Evolutionary conservation across 2,329 filamentous ascomycete genomes (phyloP), one percentile per base, ranked within the genome.

Genomic region (Plectosphaerella sp.): DNA sequence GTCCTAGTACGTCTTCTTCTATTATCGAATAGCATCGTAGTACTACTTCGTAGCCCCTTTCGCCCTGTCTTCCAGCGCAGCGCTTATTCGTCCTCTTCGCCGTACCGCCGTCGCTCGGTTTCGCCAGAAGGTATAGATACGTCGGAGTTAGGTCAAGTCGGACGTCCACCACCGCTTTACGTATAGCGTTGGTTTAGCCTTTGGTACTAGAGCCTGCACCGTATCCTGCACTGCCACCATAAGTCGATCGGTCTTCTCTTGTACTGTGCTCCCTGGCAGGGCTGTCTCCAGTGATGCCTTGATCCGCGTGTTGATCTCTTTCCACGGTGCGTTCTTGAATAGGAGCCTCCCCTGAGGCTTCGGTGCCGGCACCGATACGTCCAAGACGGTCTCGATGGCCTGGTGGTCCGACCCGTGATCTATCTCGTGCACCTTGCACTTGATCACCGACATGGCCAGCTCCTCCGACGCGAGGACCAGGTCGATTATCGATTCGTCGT

Each of bases 361-460:
- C 25, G 41, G 51, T 11, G 52, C 45, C 24, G 42, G 46, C 36
- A 22, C 47, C 16, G 47, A 15, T 7, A 58, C 50, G 49, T 68
- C 56, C 45, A 70, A 68, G 3, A 61, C 50, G 1, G 60, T 66
- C 50, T 65, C 46, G 55, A 70, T 69, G 0, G 60, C 49, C 2
- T 57, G 24, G 49, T 71, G 58, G 41, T 71, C 64, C 2, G 62
- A 71, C 24, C 62, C 45, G 52, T 64, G 52, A 24, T 64, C 59
- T 4, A 52, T 61, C 14, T 43, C 14, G 46, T 57, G 39, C 36
- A 57, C 53, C 10, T 22, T 28, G 47, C 52, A 63, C 41, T 52
- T 54, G 15, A 57, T 45, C 16, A 59, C 49, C 15, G 45, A 43
- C 7, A 54, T 49, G 2, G 52, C 55, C n/a, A 65, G 45, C 24